Percentiles rank a stretch among this genome's conserved stretches.
Conservation (phyloP, 257 asterid species). For the Lycium ferocissimum region DNA sequence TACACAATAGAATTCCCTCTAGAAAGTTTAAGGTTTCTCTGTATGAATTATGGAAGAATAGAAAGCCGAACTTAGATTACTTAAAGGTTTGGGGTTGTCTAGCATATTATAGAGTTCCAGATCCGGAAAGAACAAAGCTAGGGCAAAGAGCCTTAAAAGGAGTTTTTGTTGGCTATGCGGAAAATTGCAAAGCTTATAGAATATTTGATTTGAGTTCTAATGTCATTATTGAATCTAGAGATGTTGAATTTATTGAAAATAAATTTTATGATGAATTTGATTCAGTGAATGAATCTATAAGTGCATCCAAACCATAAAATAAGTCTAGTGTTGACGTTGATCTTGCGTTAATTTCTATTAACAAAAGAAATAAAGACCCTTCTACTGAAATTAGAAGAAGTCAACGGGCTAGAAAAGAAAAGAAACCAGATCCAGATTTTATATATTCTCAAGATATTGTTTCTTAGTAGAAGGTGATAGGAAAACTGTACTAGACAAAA, state of each 20-base stretch:
- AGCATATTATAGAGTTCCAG: no score
- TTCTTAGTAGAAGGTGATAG: neutral
- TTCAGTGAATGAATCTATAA: neutral
- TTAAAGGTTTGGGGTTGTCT: neutral
- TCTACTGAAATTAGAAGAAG: conserved; percentile 5
- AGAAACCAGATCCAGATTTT: neutral
- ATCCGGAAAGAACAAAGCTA: no score
- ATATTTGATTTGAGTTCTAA: neutral
- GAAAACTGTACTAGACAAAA: neutral
- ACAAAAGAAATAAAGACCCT: no score
- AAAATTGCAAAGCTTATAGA: conserved; percentile 24
- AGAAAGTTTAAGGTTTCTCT: neutral
- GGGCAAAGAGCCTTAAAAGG: neutral
- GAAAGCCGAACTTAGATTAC: neutral
- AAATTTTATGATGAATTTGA: neutral
- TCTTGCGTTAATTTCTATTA: neutral
- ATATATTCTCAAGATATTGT: neutral
- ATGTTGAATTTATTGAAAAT: conserved; percentile 33
- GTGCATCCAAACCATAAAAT: neutral
- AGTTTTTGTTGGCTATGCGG: conserved; percentile 31
- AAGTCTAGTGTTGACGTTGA: neutral
- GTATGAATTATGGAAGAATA: neutral
- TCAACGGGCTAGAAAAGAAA: neutral
- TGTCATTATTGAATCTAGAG: conserved; percentile 17
- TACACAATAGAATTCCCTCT: neutral